phyloP scores from a whole-genome alignment of 805 yeast genomes.

The Pichia manshurica region DNA sequence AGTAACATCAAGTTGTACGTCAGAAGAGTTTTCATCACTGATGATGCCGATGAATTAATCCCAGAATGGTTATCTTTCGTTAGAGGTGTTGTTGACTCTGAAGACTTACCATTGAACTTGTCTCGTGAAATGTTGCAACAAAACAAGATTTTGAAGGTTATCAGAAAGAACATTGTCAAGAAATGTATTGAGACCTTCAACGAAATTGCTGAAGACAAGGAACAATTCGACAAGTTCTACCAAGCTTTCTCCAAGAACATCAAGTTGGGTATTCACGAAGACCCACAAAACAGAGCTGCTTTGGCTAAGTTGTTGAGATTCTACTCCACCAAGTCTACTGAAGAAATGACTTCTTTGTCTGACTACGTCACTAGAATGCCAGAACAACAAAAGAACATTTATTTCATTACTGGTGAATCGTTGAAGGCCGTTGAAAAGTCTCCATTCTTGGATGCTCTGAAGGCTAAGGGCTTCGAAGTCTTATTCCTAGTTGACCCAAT shows the following conservation, averaged over 20 bases:
- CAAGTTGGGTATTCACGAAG: conserved; percentile 99
- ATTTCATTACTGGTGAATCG: conserved; percentile 99
- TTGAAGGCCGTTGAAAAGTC: conserved; percentile 97
- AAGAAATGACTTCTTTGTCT: conserved; percentile 88
- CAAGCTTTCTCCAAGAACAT: conserved; percentile 95
- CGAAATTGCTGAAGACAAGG: conserved; percentile 98
- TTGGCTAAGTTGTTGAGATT: conserved; percentile 94
- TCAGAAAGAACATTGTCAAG: conserved; percentile 98
- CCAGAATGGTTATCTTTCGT: conserved; percentile 98
- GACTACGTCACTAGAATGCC: conserved; percentile 99
- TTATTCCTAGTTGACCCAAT: conserved; percentile 98
- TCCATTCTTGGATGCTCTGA: conserved; percentile 97
- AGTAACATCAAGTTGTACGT: conserved; percentile 97
- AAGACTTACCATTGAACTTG: conserved; percentile 98
- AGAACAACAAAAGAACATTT: conserved; percentile 98
- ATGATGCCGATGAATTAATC: conserved; percentile 97
- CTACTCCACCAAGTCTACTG: conserved; percentile 93
- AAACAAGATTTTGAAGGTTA: conserved; percentile 98
- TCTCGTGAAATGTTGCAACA: conserved; percentile 99
- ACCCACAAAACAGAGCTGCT: conserved; percentile 92
- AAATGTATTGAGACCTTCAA: conserved; percentile 97
- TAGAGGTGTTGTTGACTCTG: conserved; percentile 99
- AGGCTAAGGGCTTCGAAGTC: conserved; percentile 98
- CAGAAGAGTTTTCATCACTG: conserved; percentile 99
- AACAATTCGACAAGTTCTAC: conserved; percentile 98